Conservation (phyloP, 2,329 filamentous ascomycete genomes). For the Lachnum nothofagi region DNA sequence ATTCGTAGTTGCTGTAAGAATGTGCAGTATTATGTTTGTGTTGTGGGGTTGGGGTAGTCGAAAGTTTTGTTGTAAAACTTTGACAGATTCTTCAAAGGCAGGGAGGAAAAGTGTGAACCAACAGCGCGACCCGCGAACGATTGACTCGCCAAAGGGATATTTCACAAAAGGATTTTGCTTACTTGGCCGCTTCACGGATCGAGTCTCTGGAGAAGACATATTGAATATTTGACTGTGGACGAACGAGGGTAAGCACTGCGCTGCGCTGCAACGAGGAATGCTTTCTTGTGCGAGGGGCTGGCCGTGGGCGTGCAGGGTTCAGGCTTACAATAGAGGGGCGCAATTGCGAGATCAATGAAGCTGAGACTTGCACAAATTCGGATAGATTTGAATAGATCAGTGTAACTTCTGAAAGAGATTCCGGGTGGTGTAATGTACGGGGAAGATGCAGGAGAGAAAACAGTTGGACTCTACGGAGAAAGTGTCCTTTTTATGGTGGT, state of each 20-base stretch:
- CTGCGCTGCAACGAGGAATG: neutral
- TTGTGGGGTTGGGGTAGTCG: neutral
- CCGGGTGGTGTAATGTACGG: too few relatives aligned
- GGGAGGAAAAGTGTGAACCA: neutral
- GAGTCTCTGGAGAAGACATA: constrained; percentile 8
- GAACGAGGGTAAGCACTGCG: neutral
- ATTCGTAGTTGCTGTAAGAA: too few relatives aligned
- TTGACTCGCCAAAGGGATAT: neutral
- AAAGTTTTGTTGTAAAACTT: neutral
- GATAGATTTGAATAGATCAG: too few relatives aligned
- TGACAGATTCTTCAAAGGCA: neutral
- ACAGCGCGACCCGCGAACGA: neutral
- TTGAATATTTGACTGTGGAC: neutral
- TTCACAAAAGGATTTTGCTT: constrained; percentile 13
- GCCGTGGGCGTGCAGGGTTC: neutral
- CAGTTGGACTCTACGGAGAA: too few relatives aligned
- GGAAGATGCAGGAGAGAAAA: too few relatives aligned
- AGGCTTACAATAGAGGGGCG: too few relatives aligned
- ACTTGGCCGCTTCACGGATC: constrained; percentile 29
- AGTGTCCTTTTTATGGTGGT: too few relatives aligned
- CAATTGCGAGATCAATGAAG: too few relatives aligned
- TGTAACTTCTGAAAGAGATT: too few relatives aligned
- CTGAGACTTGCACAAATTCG: too few relatives aligned
- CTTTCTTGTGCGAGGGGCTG: neutral
- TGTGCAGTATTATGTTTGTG: too few relatives aligned